These are phyloP conservation scores for Daldinia concentrica DNA, from an alignment of 495 filamentous ascomycete species.

Conservation along the genomic window DNA sequence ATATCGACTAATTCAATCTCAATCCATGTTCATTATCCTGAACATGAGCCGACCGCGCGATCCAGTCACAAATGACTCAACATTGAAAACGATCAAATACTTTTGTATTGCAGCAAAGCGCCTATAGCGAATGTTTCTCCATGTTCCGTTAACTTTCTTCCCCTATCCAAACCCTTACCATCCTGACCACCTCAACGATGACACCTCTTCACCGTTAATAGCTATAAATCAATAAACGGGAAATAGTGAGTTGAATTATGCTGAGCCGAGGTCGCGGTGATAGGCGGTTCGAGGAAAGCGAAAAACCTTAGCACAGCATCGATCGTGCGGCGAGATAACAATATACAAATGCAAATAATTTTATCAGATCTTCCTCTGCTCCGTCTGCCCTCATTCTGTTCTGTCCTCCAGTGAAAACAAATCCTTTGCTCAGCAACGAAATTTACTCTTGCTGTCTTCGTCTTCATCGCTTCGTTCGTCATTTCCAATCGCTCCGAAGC, in stretches of 20 bases:
- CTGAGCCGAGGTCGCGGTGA: conserved; percentile 21
- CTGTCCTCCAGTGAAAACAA: conserved; percentile 43
- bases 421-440: conserved; percentile 39
- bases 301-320: conserved; percentile 30
- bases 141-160: conserved; percentile 6
- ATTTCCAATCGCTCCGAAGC: conserved; percentile 44
- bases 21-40: not conserved
- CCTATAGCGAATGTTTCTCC: conserved; percentile 45
- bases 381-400: conserved; percentile 39
- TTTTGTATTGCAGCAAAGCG: conserved; percentile 44
- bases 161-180: conserved; percentile 5
- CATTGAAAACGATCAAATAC: conserved; percentile 35
- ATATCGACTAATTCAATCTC: not conserved
- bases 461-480: conserved; percentile 44
- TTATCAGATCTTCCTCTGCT: conserved; percentile 39
- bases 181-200: conserved; percentile 10
- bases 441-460: conserved; percentile 39
- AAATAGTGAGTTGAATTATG: conserved; percentile 25
- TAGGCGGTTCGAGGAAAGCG: conserved; percentile 28
- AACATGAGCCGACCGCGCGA: not conserved
- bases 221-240: conserved; percentile 19
- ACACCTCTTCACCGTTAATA: conserved; percentile 11
- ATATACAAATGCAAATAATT: conserved; percentile 45
- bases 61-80: conserved; percentile 1
- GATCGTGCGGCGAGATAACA: conserved; percentile 24